Base-by-base conservation (phyloP, 345 rosid species). In the Syzygium aromaticum region DNA sequence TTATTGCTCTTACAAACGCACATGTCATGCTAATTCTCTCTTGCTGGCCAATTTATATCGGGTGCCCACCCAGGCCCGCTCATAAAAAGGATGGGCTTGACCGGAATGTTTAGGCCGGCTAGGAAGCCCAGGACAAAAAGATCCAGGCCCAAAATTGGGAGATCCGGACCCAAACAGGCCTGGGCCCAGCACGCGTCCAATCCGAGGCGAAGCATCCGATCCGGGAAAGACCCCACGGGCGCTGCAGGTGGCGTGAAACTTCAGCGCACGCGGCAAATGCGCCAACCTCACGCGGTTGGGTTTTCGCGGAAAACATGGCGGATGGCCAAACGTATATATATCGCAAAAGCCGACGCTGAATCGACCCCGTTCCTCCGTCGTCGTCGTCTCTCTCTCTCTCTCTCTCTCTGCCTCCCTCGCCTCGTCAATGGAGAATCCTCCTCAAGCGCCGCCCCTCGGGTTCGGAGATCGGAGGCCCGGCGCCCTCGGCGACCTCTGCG, bases 381-480 rank as follows among this genome's bases (percentile, higher is more conserved):
- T 57, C 14, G 59, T 23, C 59, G 4, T 22, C 27, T 25, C 64
- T 59, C 1, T 13, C 73, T n/a, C 49, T 9, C 6, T 73, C 43
- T 56, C 12, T 23, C 10, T 33, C 82, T 7, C 82, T 53, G n/a
- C 46, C 46, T 43, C 46, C 46, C 46, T 43, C 46, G 46, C 46
- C 46, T 43, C 46, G 46, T 43, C 46, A 43, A 43, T 43, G 46
- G 46, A 43, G 46, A 43, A 43, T 25, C 64, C 91, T 84, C 52
- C 56, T 51, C 88, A 80, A 84, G 57, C 86, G 52, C 52, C 19
- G 40, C 27, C 89, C 54, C 87, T 80, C 54, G 90, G 54, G 17
- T 54, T 88, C 77, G 91, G 87, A 89, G 98, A 96, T 92, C 96
- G 98, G 57, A 89, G 98, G 85, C 87, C 93, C 7, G 96, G 92